Evolutionary conservation across 2,329 filamentous ascomycete species (phyloP).

Genomic region (Penicillium sp.): DNA sequence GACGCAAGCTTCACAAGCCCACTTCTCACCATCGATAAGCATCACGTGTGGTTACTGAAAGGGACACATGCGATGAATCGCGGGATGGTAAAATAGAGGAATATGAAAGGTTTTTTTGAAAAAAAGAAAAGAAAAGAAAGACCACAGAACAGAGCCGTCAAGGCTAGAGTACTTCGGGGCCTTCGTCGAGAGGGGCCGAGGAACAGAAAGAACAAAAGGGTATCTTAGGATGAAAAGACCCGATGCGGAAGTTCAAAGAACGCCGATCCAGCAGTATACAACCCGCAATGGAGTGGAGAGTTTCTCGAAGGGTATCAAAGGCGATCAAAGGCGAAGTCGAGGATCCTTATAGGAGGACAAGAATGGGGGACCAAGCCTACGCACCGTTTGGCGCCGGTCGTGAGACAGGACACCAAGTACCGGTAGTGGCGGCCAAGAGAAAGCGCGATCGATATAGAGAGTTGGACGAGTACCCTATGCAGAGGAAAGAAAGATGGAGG

Average conservation of each 20-base stretch:
- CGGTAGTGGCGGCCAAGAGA: conserved; percentile 43
- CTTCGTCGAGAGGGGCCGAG: conserved; percentile 25
- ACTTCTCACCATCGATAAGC: conserved; percentile 95
- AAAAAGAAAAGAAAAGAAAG: conserved; percentile 3
- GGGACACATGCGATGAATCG: conserved; percentile 40
- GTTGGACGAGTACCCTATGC: conserved; percentile 27
- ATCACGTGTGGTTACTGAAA: conserved; percentile 47
- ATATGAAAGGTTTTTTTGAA: not conserved
- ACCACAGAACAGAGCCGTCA: conserved; percentile 28
- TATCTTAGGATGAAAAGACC: conserved; percentile 32
- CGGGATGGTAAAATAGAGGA: conserved; percentile 20
- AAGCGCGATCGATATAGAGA: conserved; percentile 33
- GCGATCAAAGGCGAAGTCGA: not conserved
- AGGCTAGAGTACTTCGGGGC: conserved; percentile 27
- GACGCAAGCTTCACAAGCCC: conserved; percentile 95
- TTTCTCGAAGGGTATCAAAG: conserved; percentile 1
- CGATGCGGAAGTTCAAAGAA: conserved; percentile 26
- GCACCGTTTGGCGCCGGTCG: conserved; percentile 45
- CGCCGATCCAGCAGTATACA: conserved; percentile 19
- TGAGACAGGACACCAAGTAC: conserved; percentile 45
- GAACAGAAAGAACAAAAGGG: conserved; percentile 30
- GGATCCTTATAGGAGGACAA: conserved; percentile 5
- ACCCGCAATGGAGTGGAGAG: not conserved
- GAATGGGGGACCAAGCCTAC: conserved; percentile 41
- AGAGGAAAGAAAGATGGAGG: conserved; percentile 12